phyloP scores from a whole-genome alignment of 2,329 filamentous ascomycete species.

The Hymenoscyphus occultus region DNA sequence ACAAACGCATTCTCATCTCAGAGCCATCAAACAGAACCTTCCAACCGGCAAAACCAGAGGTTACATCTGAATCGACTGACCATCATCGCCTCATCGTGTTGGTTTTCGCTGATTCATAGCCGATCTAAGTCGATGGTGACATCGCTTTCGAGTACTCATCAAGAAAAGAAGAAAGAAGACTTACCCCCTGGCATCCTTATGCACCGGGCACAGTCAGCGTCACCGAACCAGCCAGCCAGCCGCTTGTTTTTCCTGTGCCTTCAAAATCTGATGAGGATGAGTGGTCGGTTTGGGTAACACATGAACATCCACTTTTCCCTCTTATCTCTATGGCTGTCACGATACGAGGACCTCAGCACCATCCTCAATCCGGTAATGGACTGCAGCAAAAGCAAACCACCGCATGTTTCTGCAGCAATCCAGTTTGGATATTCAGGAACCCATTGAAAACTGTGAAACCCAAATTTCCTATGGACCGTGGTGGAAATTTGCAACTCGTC shows the following conservation, averaged over 20 bases:
- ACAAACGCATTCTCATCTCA: neutral
- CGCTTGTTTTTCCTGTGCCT: neutral
- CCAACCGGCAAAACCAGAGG: neutral
- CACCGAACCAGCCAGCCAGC: neutral
- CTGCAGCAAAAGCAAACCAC: constrained; percentile 2
- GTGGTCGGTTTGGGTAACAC: neutral
- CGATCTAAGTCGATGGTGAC: neutral
- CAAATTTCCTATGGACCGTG: neutral
- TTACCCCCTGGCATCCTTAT: neutral
- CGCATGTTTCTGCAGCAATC: neutral
- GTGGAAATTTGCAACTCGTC: neutral
- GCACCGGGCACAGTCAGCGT: neutral
- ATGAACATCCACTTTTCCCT: neutral
- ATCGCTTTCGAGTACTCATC: neutral
- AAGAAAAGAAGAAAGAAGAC: neutral
- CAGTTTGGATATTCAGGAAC: neutral
- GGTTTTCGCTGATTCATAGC: neutral
- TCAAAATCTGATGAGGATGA: neutral
- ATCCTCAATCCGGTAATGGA: neutral
- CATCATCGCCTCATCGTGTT: neutral
- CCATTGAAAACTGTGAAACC: neutral
- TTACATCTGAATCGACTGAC: neutral
- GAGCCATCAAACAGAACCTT: neutral
- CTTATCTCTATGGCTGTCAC: neutral
- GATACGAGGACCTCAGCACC: neutral